phyloP scores from a whole-genome alignment of 345 rosid species.

The Gossypium longicalyx region DNA sequence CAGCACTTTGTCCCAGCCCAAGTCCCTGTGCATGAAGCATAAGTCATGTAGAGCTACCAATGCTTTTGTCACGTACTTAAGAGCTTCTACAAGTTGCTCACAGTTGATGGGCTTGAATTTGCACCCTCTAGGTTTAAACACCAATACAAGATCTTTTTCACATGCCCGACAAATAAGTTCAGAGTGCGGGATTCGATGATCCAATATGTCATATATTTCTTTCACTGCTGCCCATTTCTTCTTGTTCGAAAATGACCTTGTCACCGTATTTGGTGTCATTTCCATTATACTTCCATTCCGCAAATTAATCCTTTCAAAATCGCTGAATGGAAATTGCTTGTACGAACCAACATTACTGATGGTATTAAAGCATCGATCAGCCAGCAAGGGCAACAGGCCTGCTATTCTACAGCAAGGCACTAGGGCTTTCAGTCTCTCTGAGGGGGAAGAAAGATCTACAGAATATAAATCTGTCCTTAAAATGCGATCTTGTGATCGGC shows the following conservation, averaged over 20 bases:
- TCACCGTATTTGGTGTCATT: conserved; percentile 68
- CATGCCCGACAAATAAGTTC: conserved; percentile 46
- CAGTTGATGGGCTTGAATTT: conserved; percentile 51
- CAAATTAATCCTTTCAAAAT: conserved; percentile 59
- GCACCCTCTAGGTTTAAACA: conserved; percentile 77
- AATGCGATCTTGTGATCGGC: conserved; percentile 58
- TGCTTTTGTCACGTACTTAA: conserved; percentile 80
- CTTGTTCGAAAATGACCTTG: conserved; percentile 48
- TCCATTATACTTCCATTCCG: conserved; percentile 49
- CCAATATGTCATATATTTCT: conserved; percentile 69
- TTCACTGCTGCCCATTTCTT: conserved; percentile 68
- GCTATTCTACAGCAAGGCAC: conserved; percentile 86
- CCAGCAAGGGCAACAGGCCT: conserved; percentile 63
- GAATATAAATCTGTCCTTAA: conserved; percentile 70
- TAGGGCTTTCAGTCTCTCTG: conserved; percentile 64
- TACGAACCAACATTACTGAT: conserved; percentile 13
- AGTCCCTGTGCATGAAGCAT: conserved; percentile 90
- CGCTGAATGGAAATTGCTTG: conserved; percentile 49
- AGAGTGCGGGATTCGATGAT: conserved; percentile 78
- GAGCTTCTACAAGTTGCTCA: conserved; percentile 75
- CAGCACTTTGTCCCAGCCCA: conserved; percentile 86
- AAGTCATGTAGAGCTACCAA: conserved; percentile 85
- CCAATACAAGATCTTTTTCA: conserved; percentile 57
- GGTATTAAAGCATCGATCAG: conserved; percentile 51
- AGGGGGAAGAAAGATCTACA: conserved; percentile 52